Conservation (phyloP, 1,284 basidiomycete genomes). For the Gymnopus androsaceus region DNA sequence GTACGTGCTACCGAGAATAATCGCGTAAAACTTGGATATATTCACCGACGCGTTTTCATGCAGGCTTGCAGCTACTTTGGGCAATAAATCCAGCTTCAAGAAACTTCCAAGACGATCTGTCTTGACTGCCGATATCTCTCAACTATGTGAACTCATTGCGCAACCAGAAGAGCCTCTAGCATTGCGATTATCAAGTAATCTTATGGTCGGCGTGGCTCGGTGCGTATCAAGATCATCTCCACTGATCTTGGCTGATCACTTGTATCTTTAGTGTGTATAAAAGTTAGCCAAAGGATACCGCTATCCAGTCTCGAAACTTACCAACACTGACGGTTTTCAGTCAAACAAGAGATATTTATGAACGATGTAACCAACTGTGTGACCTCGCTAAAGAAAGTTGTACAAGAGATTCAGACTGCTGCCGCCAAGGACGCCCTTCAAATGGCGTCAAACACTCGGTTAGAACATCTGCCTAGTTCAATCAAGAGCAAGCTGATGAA, state of each 20-base stretch:
- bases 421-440: slow-evolving; percentile 52
- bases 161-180: slow-evolving; percentile 85
- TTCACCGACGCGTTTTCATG: background rate
- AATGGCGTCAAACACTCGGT: slow-evolving; percentile 72
- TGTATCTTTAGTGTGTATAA: slow-evolving; percentile 63
- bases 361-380: slow-evolving; percentile 80
- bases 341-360: slow-evolving; percentile 81
- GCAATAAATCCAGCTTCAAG: slow-evolving; percentile 80
- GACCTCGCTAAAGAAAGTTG: slow-evolving; percentile 70
- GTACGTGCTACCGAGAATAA: slow-evolving; percentile 36
- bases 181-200: slow-evolving; percentile 79
- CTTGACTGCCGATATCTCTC: slow-evolving; percentile 75
- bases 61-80: slow-evolving; percentile 88
- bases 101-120: slow-evolving; percentile 81
- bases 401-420: slow-evolving; percentile 58
- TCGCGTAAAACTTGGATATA: background rate
- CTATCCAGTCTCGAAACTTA: too few species aligned
- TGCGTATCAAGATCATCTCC: slow-evolving; percentile 36
- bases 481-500: background rate
- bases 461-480: slow-evolving; percentile 21
- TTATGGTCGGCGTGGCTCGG: slow-evolving; percentile 87
- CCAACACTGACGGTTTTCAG: slow-evolving; percentile 35
- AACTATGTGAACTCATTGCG: slow-evolving; percentile 78
- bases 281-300: too few species aligned
- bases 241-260: background rate